Conservation (phyloP, 1,284 basidiomycete genomes). For the Thelephora terrestris region DNA sequence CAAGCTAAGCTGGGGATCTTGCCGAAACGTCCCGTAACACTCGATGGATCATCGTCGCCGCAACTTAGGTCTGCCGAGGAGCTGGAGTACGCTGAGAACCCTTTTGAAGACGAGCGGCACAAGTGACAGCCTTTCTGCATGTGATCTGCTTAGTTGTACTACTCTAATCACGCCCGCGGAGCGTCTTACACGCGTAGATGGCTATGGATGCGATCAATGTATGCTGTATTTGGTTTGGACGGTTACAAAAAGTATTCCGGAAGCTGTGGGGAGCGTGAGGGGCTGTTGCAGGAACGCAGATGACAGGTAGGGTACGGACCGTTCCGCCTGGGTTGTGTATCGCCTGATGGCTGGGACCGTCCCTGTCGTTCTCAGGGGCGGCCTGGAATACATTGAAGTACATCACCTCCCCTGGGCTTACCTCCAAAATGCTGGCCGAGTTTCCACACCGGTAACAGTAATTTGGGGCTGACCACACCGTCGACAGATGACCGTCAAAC, state of each 20-base stretch:
- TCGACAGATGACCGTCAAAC: slow-evolving; percentile 92
- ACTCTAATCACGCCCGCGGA: background rate
- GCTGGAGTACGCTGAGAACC: slow-evolving; percentile 58
- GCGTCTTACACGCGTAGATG: background rate
- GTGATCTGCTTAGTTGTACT: background rate
- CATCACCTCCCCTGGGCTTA: slow-evolving; percentile 82
- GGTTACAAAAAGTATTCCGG: slow-evolving; percentile 65
- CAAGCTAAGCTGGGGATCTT: slow-evolving; percentile 57
- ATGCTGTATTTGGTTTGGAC: no score
- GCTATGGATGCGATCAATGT: background rate
- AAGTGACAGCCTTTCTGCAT: background rate
- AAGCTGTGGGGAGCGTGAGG: slow-evolving; percentile 28
- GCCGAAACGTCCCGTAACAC: slow-evolving; percentile 63
- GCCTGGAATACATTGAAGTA: slow-evolving; percentile 99
- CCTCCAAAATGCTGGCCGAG: slow-evolving; percentile 92
- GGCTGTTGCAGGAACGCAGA: slow-evolving; percentile 1
- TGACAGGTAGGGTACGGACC: slow-evolving; percentile 28
- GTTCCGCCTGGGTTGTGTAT: slow-evolving; percentile 60
- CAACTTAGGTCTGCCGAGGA: slow-evolving; percentile 29
- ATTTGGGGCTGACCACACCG: slow-evolving; percentile 98
- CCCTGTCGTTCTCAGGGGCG: slow-evolving; percentile 93
- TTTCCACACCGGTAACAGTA: slow-evolving; percentile 99
- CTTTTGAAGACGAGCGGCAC: slow-evolving; percentile 36
- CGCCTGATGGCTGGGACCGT: slow-evolving; percentile 68
- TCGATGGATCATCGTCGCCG: slow-evolving; percentile 33